Conservation (phyloP, 2,329 filamentous ascomycete genomes). For the Colletotrichum simmondsii region DNA sequence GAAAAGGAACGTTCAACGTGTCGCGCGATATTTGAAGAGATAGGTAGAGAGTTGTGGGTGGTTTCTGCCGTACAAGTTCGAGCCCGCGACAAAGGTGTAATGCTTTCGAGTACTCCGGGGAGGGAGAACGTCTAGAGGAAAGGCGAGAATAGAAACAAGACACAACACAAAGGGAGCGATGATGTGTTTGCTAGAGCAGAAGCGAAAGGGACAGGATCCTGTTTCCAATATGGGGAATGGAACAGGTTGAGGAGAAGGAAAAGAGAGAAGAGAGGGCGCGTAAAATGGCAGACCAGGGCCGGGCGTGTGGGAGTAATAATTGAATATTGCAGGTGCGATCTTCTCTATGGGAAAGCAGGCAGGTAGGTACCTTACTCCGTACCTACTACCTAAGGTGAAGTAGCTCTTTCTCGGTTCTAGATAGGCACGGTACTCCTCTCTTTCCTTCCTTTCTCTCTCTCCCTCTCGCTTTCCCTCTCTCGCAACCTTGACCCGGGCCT, state of each 20-base stretch:
- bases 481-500: neutral
- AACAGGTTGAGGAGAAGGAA: conserved; percentile 15
- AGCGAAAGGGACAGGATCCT: conserved; percentile 12
- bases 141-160: conserved; percentile 18
- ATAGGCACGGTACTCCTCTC: too few relatives aligned
- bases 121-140: neutral
- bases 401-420: neutral
- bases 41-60: conserved; percentile 1
- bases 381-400: too few relatives aligned
- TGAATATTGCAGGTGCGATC: conserved; percentile 22
- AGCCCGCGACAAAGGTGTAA: conserved; percentile 26
- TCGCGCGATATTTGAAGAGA: neutral
- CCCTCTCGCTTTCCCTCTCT: neutral
- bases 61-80: conserved; percentile 13
- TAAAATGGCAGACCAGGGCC: neutral
- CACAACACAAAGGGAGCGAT: conserved; percentile 27
- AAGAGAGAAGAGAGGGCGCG: conserved; percentile 2
- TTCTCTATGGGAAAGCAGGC: neutral
- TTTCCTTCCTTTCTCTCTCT: neutral
- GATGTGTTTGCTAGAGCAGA: neutral
- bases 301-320: conserved; percentile 17
- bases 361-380: too few relatives aligned
- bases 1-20: conserved; percentile 34
- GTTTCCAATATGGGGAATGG: conserved; percentile 16
- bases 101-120: conserved; percentile 7